Base-by-base conservation (phyloP, 176 grass and related monocot species). In the Avena insularis region DNA sequence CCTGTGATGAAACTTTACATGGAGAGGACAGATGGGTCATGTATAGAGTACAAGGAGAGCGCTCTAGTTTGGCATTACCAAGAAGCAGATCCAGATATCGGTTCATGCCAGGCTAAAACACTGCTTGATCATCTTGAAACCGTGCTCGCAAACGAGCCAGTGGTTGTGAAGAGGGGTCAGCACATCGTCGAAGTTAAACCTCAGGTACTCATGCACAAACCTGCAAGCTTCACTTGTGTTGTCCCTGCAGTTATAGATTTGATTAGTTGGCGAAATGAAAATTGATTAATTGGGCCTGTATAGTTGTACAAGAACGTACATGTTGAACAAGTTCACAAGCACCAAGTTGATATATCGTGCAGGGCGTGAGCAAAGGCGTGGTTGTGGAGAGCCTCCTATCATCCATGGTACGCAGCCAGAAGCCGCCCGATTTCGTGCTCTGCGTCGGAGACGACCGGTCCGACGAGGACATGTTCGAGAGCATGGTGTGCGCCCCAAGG, bases 381-480 rank as follows among this genome's bases (percentile, higher is more conserved):
- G 35, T 4, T 36, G 35, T 36, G 35, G 35, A 36, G 35, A 36
- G 35, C 35, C 35, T 36, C 35, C 35, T 36, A 36, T 36, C 35
- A 36, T 36, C 35, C 35, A 36, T 36, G 35, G 35, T 36, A 36
- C 35, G 35, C 35, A 74, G 64, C 5, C 79, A 80, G 15, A 93
- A 90, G 80, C 2, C 83, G 1, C 93, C 96, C 0, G 96, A 98
- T 83, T 98, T 98, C 19, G 80, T 95, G 75, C 90, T 98, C 68
- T 98, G 93, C 88, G 79, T 95, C 15, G 96, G 96, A 35, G 96
- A 98, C 12, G 96, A 98, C 83, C 88, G 93, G 15, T 98, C 93
- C 0, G 96, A 98, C 36, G 96, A 98, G 75, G 96, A 98, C 78
- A 98, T 98, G 96, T 98, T 98, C 29, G 95, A 98, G 92, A 95